phyloP scores from a whole-genome alignment of 1,139 yeast species.

The Spencermartinsiella ligniputridi region DNA sequence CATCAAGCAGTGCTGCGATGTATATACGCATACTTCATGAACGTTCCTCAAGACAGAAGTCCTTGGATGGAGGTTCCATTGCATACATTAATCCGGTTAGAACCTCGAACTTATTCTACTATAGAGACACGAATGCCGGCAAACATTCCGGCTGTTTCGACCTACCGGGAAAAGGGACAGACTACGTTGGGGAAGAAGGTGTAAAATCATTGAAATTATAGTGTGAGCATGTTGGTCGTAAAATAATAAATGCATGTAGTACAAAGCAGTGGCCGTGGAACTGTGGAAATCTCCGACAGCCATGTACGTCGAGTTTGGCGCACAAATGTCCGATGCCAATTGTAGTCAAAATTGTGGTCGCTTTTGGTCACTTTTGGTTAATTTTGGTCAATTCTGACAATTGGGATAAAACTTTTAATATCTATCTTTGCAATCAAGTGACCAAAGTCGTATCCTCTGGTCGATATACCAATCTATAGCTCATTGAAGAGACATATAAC shows the following conservation, averaged over 20 bases:
- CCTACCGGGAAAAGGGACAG: constrained; percentile 86
- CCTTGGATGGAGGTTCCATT: constrained; percentile 99
- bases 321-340: too few species aligned
- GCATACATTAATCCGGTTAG: constrained; percentile 88
- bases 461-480: constrained; percentile 33
- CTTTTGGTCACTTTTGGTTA: too few species aligned
- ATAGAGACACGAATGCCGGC: constrained; percentile 86
- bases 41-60: constrained; percentile 93
- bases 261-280: too few species aligned
- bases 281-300: too few species aligned
- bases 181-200: constrained; percentile 12
- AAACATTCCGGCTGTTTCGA: constrained; percentile 94
- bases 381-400: too few species aligned
- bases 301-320: too few species aligned
- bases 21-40: constrained; percentile 96
- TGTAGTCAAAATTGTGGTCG: too few species aligned
- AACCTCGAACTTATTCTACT: constrained; percentile 91
- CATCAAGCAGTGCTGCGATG: constrained; percentile 98
- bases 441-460: constrained; percentile 30
- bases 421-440: too few species aligned
- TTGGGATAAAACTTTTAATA: too few species aligned
- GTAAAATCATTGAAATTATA: too few species aligned
- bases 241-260: too few species aligned
- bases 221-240: too few species aligned
- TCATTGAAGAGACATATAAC: constrained; percentile 26